These are phyloP conservation scores for Tolypocladium cylindrosporum DNA, from an alignment of 2,329 filamentous ascomycete species.

Conservation along the genomic window DNA sequence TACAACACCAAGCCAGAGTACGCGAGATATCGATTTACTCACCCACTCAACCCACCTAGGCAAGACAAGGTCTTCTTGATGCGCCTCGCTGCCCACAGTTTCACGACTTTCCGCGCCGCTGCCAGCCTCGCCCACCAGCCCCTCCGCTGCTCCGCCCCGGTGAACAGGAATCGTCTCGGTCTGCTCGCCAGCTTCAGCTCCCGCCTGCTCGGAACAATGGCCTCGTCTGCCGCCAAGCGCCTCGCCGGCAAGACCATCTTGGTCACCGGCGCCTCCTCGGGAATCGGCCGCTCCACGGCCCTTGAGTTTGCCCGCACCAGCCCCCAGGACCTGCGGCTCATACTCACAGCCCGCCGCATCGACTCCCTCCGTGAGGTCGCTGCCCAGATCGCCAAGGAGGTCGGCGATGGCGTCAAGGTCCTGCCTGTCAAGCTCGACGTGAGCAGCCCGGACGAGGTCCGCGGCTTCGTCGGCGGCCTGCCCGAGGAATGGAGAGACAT, in stretches of 20 bases:
- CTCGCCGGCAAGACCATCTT: slow-evolving; percentile 88
- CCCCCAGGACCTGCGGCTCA: slow-evolving; percentile 68
- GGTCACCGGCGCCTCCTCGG: slow-evolving; percentile 85
- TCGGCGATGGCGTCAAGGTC: slow-evolving; percentile 72
- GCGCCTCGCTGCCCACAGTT: background rate
- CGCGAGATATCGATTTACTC: background rate
- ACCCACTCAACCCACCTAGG: background rate
- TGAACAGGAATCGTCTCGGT: background rate
- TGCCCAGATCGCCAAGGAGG: slow-evolving; percentile 63
- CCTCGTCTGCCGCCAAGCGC: slow-evolving; percentile 59
- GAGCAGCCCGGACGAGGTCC: slow-evolving; percentile 66
- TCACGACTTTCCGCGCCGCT: background rate
- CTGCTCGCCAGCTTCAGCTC: background rate
- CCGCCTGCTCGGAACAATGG: slow-evolving; percentile 21
- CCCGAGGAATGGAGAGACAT: slow-evolving; percentile 78
- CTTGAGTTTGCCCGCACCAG: slow-evolving; percentile 85
- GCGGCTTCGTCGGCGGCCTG: slow-evolving; percentile 59
- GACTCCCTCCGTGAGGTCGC: slow-evolving; percentile 71
- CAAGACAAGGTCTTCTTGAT: background rate
- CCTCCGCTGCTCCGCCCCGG: background rate
- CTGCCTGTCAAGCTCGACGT: slow-evolving; percentile 80
- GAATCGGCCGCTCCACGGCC: slow-evolving; percentile 77
- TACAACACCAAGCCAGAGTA: background rate
- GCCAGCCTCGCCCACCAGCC: background rate
- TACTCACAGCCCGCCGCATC: slow-evolving; percentile 79